phyloP scores from a whole-genome alignment of 371 early-diverging fungal genomes.

The Enteropsectra breve region DNA sequence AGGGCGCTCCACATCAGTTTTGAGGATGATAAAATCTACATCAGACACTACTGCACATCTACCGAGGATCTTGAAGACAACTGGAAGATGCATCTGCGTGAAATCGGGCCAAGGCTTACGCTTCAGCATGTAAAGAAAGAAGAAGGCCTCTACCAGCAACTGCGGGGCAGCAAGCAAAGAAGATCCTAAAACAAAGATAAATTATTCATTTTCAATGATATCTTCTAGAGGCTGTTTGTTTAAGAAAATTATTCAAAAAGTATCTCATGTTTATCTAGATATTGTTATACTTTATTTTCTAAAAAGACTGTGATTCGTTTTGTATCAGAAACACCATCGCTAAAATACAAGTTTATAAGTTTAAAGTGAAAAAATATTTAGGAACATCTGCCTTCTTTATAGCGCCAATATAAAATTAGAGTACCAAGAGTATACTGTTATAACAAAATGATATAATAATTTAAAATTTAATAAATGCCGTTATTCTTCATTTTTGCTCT shows the following conservation, averaged over 20 bases:
- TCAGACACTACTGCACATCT: constrained; percentile 39
- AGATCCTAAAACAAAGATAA: constrained; percentile 4
- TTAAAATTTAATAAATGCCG: too few species aligned
- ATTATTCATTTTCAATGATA: not conserved
- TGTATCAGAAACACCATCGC: too few species aligned
- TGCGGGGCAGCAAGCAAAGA: not conserved
- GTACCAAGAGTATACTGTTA: too few species aligned
- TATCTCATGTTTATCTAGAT: not conserved
- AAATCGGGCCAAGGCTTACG: constrained; percentile 46
- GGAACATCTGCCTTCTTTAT: too few species aligned
- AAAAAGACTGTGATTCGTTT: too few species aligned
- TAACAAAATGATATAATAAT: too few species aligned
- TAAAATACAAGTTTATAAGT: too few species aligned
- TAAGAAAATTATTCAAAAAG: not conserved
- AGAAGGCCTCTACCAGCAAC: constrained; percentile 13
- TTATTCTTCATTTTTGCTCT: constrained; percentile 1
- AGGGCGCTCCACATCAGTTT: constrained; percentile 34
- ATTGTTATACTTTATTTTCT: too few species aligned
- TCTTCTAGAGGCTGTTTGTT: not conserved
- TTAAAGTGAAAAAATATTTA: too few species aligned
- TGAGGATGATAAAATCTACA: constrained; percentile 31
- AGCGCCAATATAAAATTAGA: too few species aligned
- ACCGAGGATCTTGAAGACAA: constrained; percentile 25
- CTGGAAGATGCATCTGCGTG: constrained; percentile 31
- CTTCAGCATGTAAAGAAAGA: constrained; percentile 32